phyloP scores from a whole-genome alignment of 495 filamentous ascomycete species.

The Lasiosphaeria ovina region DNA sequence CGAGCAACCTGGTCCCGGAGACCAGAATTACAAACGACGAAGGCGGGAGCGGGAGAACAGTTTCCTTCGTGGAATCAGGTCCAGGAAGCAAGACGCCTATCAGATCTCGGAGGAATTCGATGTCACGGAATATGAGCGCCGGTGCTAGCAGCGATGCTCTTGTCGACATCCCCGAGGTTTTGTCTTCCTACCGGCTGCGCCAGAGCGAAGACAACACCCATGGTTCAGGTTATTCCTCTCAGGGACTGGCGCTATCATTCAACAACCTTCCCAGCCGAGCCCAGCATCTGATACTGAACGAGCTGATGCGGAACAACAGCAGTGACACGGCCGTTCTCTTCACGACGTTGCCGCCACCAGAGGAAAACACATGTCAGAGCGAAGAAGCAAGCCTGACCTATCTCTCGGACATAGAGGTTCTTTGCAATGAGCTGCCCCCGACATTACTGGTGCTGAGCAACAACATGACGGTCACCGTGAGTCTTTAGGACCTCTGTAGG shows the following conservation, averaged over 20 bases:
- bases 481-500: slow-evolving; percentile 48
- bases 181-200: slow-evolving; percentile 30
- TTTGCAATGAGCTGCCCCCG: slow-evolving; percentile 66
- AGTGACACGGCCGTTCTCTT: slow-evolving; percentile 76
- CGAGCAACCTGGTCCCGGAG: slow-evolving; percentile 61
- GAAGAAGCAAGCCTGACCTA: slow-evolving; percentile 69
- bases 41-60: slow-evolving; percentile 57
- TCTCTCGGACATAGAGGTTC: slow-evolving; percentile 71
- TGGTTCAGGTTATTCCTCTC: slow-evolving; percentile 60
- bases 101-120: slow-evolving; percentile 32
- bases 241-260: slow-evolving; percentile 68
- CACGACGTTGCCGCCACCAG: slow-evolving; percentile 74
- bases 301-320: slow-evolving; percentile 70
- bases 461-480: slow-evolving; percentile 88
- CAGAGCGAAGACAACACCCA: slow-evolving; percentile 27
- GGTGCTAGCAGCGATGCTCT: slow-evolving; percentile 24
- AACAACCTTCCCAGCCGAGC: slow-evolving; percentile 81
- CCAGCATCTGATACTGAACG: slow-evolving; percentile 83
- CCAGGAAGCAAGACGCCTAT: slow-evolving; percentile 20
- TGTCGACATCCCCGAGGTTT: slow-evolving; percentile 37
- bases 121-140: slow-evolving; percentile 17
- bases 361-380: slow-evolving; percentile 69
- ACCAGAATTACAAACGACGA: slow-evolving; percentile 49
- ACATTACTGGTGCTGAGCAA: slow-evolving; percentile 81
- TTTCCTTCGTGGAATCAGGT: slow-evolving; percentile 60